Conservation (phyloP, 371 early-diverging fungal species). For the Mortierella sp. region DNA sequence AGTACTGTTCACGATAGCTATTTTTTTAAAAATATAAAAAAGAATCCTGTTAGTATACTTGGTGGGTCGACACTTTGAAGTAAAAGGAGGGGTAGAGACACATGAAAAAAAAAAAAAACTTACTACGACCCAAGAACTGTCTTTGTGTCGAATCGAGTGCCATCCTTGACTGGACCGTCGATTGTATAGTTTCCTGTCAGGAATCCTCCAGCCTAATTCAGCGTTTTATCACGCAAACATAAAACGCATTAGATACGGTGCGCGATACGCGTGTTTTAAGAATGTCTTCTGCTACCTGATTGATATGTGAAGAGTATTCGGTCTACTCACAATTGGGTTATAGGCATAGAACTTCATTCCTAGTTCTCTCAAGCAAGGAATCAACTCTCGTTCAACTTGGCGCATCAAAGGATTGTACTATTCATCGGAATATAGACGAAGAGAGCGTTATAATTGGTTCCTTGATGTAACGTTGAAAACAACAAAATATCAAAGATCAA, state of each 20-base stretch:
- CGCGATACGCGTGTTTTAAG: not conserved
- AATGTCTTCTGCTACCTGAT: too few relatives aligned
- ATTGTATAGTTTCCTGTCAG: conserved; percentile 30
- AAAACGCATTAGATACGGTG: too few relatives aligned
- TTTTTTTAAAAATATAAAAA: too few relatives aligned
- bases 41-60: not conserved
- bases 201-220: conserved; percentile 27
- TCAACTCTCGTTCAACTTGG: conserved; percentile 67
- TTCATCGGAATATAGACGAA: not conserved
- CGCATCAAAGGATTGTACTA: conserved; percentile 71
- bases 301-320: conserved; percentile 23
- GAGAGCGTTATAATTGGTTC: not conserved
- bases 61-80: too few relatives aligned
- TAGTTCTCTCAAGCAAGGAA: conserved; percentile 67
- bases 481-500: too few relatives aligned
- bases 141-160: conserved; percentile 31
- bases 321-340: conserved; percentile 63
- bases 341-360: conserved; percentile 66
- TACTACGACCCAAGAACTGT: conserved; percentile 38
- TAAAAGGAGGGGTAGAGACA: not conserved
- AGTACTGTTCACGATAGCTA: conserved; percentile 66
- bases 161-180: conserved; percentile 13
- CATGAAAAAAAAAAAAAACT: not conserved
- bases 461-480: not conserved
- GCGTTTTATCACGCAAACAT: too few relatives aligned